Evolutionary conservation across 768 basidiomycete species (phyloP), one percentile per base, ranked within the genome.

Genomic region (Chalciporus piperatus): DNA sequence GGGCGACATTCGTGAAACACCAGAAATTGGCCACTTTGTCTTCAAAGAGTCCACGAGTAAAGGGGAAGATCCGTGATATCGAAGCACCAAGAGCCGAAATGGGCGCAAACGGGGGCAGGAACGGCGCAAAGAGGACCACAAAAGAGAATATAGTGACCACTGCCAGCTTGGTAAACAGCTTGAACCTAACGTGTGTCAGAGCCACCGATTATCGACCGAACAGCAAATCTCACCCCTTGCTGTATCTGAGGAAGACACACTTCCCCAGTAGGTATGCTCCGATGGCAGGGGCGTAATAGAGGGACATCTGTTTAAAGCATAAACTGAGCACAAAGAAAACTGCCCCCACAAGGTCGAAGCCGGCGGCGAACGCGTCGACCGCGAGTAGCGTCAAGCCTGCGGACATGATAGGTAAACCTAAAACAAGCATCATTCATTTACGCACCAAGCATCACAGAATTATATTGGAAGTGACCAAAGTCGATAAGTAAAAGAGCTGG

Each of bases 11-110:
- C 16, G 86, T 83, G 28, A 92, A 90, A 68, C 95, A 97, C 95
- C 95, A 98, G 64, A 96, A 91, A 66, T 98, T 98, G 37, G 95
- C 92, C 20, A 98, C 95, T 63, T 96, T 95, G 72, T 96, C 92
- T 64, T 96, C 93, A 61, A 95, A 95, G 3, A 95, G 74, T 13
- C 94, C 95, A 25, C 95, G 84, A 6, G 81, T 77, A 65, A 98
- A 92, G 0, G 95, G 95, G 66, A 98, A 98, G 49, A 97, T 92
- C 6, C 95, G 84, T 13, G 74, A 74, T 41, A 95, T 73, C 14
- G 89, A 83, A 46, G 84, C 80, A n/a, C 79, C 53, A 54, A 90
- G 76, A 20, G 72, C 62, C 4, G 72, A 62, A 11, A 72, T 44
- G 1, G 81, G 73, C 1, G 82, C 73, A 47, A 90, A 79, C 0